Evolutionary conservation across 331 rosid genomes (phyloP).

Genomic region (Stylosanthes scabra): DNA sequence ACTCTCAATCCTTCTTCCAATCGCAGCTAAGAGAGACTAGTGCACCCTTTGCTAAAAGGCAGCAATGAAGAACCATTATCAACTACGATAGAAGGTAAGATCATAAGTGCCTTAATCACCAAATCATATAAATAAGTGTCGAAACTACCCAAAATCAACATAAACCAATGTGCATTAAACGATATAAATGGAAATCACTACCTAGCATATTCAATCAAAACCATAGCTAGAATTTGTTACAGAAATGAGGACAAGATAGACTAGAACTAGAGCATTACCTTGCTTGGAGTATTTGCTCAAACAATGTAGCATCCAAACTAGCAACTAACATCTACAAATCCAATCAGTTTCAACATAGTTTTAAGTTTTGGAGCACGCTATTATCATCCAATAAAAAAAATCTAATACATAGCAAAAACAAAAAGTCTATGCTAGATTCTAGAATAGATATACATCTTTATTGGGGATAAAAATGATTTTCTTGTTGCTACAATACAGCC

Average conservation of each 20-base stretch:
- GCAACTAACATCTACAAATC: constrained; percentile 21
- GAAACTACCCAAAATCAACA: neutral
- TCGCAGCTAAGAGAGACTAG: constrained; percentile 25
- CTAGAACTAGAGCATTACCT: neutral
- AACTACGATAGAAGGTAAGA: neutral
- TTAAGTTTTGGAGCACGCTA: neutral
- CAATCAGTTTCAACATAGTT: neutral
- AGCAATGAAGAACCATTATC: neutral
- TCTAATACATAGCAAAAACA: constrained; percentile 18
- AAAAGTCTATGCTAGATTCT: neutral
- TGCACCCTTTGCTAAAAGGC: neutral
- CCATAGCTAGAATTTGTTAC: neutral
- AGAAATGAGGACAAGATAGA: neutral
- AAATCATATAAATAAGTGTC: neutral
- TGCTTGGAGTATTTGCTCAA: neutral
- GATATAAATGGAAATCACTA: neutral
- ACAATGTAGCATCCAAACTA: neutral
- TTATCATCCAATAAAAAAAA: neutral
- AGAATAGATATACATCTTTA: constrained; percentile 17
- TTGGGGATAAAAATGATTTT: neutral
- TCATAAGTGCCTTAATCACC: neutral
- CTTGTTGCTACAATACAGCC: neutral
- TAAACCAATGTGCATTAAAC: neutral
- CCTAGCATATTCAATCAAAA: constrained; percentile 9
- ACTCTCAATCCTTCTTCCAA: too few relatives aligned